Conservation (phyloP, 768 basidiomycete genomes). For the Collybia sordida region DNA sequence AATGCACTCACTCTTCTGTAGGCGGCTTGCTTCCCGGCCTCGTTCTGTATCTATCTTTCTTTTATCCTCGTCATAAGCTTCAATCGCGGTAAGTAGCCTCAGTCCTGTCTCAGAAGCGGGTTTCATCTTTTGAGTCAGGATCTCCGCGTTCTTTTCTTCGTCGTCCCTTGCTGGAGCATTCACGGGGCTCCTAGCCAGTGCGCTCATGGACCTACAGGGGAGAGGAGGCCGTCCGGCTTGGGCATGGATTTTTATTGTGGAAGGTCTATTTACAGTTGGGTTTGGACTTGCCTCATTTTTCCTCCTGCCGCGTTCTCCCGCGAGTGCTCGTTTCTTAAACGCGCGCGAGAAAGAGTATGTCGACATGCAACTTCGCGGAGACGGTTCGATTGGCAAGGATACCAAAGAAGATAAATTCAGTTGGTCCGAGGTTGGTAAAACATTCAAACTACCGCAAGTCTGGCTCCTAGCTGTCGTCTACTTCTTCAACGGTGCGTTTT, state of each 20-base stretch:
- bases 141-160: slow-evolving; percentile 22
- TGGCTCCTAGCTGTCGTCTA: slow-evolving; percentile 28
- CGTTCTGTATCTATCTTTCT: slow-evolving; percentile 36
- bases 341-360: slow-evolving; percentile 11
- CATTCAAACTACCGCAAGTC: slow-evolving; percentile 35
- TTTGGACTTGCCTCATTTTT: slow-evolving; percentile 31
- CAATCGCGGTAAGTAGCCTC: slow-evolving; percentile 8
- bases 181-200: slow-evolving; percentile 47
- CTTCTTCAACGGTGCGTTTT: slow-evolving; percentile 31
- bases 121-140: slow-evolving; percentile 10
- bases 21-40: slow-evolving; percentile 30
- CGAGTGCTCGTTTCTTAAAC: slow-evolving; percentile 10
- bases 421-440: slow-evolving; percentile 35
- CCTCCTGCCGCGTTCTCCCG: slow-evolving; percentile 11
- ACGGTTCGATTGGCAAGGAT: slow-evolving; percentile 12
- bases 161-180: slow-evolving; percentile 41
- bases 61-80: slow-evolving; percentile 27
- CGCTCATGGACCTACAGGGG: slow-evolving; percentile 46
- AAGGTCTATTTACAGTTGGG: slow-evolving; percentile 45
- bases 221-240: slow-evolving; percentile 41
- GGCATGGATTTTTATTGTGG: slow-evolving; percentile 48
- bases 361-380: slow-evolving; percentile 9
- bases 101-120: neutral
- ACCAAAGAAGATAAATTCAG: slow-evolving; percentile 29
- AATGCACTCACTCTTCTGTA: slow-evolving; percentile 14